Evolutionary conservation across 2,329 filamentous ascomycete genomes (phyloP).

Genomic region (Trichoderma hamatum): DNA sequence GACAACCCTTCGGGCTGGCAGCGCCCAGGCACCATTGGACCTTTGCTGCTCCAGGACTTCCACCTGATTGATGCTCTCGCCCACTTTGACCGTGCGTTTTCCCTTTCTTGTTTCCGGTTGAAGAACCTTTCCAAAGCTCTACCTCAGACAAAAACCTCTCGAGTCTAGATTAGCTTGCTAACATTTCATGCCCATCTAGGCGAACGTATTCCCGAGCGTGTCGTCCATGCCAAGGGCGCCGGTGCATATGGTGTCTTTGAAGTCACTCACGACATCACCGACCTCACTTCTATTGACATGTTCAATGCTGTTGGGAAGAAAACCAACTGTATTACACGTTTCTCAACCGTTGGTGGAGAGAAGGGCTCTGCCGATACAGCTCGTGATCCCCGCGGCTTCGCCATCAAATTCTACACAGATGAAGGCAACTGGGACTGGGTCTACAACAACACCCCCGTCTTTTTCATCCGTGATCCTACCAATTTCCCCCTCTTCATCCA

Average conservation of each 20-base stretch:
- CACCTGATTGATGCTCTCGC: conserved; percentile 65
- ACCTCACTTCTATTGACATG: conserved; percentile 59
- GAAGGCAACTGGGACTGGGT: conserved; percentile 75
- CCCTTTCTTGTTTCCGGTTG: neutral
- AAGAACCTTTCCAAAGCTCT: neutral
- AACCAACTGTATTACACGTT: conserved; percentile 62
- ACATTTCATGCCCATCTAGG: conserved; percentile 29
- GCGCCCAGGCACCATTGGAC: conserved; percentile 58
- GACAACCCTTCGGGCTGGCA: conserved; percentile 53
- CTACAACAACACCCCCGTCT: conserved; percentile 76
- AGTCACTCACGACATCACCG: conserved; percentile 58
- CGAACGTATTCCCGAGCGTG: conserved; percentile 54
- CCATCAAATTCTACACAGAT: conserved; percentile 62
- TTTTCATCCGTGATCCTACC: conserved; percentile 74
- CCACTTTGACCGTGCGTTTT: conserved; percentile 50
- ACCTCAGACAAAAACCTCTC: neutral
- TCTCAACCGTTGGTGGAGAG: conserved; percentile 72
- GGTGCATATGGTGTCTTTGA: conserved; percentile 62
- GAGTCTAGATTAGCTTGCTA: neutral
- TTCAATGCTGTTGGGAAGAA: conserved; percentile 58
- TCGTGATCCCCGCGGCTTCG: conserved; percentile 72
- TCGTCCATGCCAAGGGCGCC: conserved; percentile 42
- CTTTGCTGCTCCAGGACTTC: conserved; percentile 66
- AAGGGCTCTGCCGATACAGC: conserved; percentile 68
- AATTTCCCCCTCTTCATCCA: conserved; percentile 79